Base-by-base conservation (phyloP, 805 yeast species). In the Lipomyces anomalus region DNA sequence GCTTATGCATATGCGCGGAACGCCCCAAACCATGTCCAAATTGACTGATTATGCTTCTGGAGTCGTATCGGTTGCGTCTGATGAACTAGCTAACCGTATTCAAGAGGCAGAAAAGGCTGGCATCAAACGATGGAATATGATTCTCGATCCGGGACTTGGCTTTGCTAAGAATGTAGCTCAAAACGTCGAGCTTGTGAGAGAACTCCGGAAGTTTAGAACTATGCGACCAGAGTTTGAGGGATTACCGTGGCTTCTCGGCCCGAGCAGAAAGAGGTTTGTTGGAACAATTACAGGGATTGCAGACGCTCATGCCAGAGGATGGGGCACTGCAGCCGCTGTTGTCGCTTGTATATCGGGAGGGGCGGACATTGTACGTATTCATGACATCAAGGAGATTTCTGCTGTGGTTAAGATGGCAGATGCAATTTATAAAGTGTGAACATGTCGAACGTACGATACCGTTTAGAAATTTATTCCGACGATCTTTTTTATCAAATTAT, bases 71-170 rank as follows among this genome's bases (percentile, higher is more conserved):
- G 80, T 76, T 2, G 72, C 87, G 4, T 75, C 82, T 4, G 64
- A 76, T 38, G 98, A 92, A 62, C 65, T 90, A 42, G 67, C 79
- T 6, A 53, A 55, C 2, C 75, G 78, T 44, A 71, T 87, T 23
- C 55, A 63, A 0, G 70, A 67, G 44, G 95, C 95, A 9, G 65
- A 75, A 36, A 57, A 55, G 1, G 67, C 63, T 0, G 95, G 95
- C 3, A 78, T 90, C 1, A 70, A 73, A 47, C 79, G 90, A 63
- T 92, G 96, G 95, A 97, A 92, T 65, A 68, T 92, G 2, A 78
- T 92, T 16, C 59, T 88, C 3, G 99, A 92, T 61, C 98, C 99
- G 0, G 98, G 98, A 1, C 66, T 92, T 35, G 98, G 99, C 1
- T 92, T 92, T 65, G 97, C 97, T n/a, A 92, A 92, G 62, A 74